Conservation (phyloP, 2,329 filamentous ascomycete genomes). For the Simplicillium sp. region DNA sequence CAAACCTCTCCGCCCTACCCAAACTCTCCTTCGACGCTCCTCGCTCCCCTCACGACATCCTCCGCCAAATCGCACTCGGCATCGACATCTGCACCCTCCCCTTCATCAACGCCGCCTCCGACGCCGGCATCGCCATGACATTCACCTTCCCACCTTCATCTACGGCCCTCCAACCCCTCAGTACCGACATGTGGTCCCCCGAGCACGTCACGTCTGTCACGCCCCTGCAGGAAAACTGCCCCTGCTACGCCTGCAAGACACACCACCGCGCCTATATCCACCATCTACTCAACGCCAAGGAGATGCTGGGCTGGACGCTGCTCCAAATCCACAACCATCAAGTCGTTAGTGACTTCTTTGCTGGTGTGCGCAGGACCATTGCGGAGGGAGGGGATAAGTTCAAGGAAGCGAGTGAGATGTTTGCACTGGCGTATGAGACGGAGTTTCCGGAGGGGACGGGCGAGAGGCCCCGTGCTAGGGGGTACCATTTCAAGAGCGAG, state of each 20-base stretch:
- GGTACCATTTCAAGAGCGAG: constrained; percentile 71
- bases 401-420: constrained; percentile 33
- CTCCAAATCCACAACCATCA: constrained; percentile 88
- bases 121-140: constrained; percentile 74
- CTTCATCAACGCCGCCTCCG: constrained; percentile 65
- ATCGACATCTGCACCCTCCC: constrained; percentile 72
- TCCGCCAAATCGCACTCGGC: constrained; percentile 67
- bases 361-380: constrained; percentile 57
- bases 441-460: constrained; percentile 67
- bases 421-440: constrained; percentile 51
- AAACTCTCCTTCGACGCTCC: constrained; percentile 66
- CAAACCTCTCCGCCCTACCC: constrained; percentile 51
- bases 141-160: constrained; percentile 58
- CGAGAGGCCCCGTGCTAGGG: constrained; percentile 66
- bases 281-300: constrained; percentile 79
- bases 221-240: constrained; percentile 55
- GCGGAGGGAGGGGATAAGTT: constrained; percentile 47
- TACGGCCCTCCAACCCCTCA: constrained; percentile 41
- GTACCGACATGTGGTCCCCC: constrained; percentile 67
- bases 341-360: constrained; percentile 64
- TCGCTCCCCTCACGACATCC: constrained; percentile 62
- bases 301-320: constrained; percentile 94
- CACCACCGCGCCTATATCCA: constrained; percentile 84
- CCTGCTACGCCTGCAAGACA: constrained; percentile 72
- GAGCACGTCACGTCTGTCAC: constrained; percentile 50